Percentiles rank a stretch among this genome's conserved stretches.
phyloP scores from a whole-genome alignment of 2,329 filamentous ascomycete genomes.

The Ophiostoma sp. region DNA sequence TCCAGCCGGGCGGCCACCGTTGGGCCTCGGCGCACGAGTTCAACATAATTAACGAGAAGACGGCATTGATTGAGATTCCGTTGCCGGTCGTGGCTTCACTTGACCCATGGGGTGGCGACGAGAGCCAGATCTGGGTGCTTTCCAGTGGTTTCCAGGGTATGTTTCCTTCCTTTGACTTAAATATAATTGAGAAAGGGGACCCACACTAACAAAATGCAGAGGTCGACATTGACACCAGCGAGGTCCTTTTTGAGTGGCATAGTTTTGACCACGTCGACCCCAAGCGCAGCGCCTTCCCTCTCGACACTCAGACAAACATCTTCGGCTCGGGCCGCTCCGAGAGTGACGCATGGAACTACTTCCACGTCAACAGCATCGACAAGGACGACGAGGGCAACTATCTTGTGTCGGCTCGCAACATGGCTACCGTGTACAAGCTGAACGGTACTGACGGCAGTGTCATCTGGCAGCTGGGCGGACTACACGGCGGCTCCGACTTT shows the following conservation, averaged over 20 bases:
- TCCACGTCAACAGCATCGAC: constrained; percentile 58
- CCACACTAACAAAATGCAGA: constrained; percentile 35
- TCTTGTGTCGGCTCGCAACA: constrained; percentile 53
- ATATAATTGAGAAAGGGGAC: not conserved
- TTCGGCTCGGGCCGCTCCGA: not conserved
- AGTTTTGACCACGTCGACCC: constrained; percentile 37
- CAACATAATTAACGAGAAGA: constrained; percentile 53
- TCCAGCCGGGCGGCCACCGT: not conserved
- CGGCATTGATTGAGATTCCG: constrained; percentile 46
- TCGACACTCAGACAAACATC: not conserved
- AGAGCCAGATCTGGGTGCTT: constrained; percentile 33
- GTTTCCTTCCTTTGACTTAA: no score
- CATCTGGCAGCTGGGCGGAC: constrained; percentile 51
- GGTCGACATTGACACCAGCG: constrained; percentile 50
- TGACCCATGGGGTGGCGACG: constrained; percentile 7
- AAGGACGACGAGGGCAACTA: constrained; percentile 54
- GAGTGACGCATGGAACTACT: constrained; percentile 47
- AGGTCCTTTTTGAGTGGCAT: constrained; percentile 52
- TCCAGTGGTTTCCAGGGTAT: constrained; percentile 12
- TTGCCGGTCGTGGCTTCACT: not conserved
- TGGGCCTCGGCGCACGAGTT: constrained; percentile 49
- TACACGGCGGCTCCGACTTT: constrained; percentile 43
- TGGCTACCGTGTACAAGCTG: constrained; percentile 31
- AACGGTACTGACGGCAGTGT: constrained; percentile 35
- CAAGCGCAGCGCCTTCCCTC: constrained; percentile 26